Evolutionary conservation across 345 rosid genomes (phyloP).

Genomic region (Ricinus communis): DNA sequence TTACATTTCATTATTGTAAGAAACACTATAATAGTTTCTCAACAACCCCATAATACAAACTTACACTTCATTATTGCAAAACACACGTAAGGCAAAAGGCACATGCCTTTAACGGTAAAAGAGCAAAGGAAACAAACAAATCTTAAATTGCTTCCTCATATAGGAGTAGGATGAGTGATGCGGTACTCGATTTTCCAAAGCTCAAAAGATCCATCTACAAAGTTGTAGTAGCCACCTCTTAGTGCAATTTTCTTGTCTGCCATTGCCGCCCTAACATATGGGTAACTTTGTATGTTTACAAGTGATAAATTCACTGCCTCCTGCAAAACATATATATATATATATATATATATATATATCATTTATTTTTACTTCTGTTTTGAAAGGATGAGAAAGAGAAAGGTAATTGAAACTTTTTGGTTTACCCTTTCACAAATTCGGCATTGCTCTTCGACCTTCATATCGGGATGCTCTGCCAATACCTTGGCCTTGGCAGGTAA

Average conservation of each 20-base stretch:
- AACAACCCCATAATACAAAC: too few species aligned
- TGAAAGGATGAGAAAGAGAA: too few species aligned
- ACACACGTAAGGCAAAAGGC: too few species aligned
- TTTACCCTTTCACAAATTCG: constrained; percentile 25
- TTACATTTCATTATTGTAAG: too few species aligned
- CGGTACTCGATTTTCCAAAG: constrained; percentile 21
- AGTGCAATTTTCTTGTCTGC: not conserved
- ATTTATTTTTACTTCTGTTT: too few species aligned
- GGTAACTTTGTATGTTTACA: constrained; percentile 24
- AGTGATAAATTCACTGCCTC: constrained; percentile 36
- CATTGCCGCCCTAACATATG: constrained; percentile 24
- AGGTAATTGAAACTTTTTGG: too few species aligned
- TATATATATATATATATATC: too few species aligned
- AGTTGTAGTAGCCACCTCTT: constrained; percentile 32
- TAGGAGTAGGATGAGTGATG: not conserved
- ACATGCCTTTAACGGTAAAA: too few species aligned
- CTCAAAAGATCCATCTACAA: constrained; percentile 22
- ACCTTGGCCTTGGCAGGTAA: constrained; percentile 35
- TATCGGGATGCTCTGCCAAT: not conserved
- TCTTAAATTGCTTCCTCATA: too few species aligned
- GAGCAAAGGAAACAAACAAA: too few species aligned
- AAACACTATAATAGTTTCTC: not conserved
- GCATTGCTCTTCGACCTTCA: not conserved
- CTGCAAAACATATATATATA: constrained; percentile 8
- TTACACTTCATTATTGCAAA: too few species aligned